A percentile compares a stretch with the other conserved stretches of the same genome.
These are phyloP conservation scores for Penicillium griseofulvum DNA, from an alignment of 2,329 filamentous ascomycete species.

Conservation along the genomic window DNA sequence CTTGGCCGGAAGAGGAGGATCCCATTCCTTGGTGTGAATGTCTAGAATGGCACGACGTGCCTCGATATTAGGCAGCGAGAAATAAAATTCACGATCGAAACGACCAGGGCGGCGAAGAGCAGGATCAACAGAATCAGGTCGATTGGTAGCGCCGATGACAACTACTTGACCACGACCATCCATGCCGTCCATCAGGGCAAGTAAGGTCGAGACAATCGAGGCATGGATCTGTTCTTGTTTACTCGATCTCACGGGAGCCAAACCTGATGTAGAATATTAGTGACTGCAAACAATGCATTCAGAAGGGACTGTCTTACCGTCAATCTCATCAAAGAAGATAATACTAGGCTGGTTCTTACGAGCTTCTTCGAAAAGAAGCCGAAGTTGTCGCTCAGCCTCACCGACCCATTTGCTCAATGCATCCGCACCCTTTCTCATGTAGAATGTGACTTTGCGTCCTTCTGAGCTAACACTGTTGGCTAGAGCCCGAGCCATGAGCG, in stretches of 20 bases:
- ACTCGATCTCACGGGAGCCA: slow-evolving; percentile 92
- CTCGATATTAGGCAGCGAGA: slow-evolving; percentile 79
- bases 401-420: slow-evolving; percentile 98
- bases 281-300: neutral
- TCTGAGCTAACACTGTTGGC: slow-evolving; percentile 87
- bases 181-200: slow-evolving; percentile 97
- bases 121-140: slow-evolving; percentile 93
- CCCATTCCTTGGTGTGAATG: slow-evolving; percentile 95
- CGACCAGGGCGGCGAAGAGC: slow-evolving; percentile 90
- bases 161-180: slow-evolving; percentile 97
- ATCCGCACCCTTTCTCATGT: slow-evolving; percentile 98
- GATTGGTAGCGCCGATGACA: slow-evolving; percentile 97
- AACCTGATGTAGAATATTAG: slow-evolving; percentile 37
- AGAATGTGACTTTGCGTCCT: slow-evolving; percentile 94
- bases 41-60: slow-evolving; percentile 84
- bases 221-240: slow-evolving; percentile 99
- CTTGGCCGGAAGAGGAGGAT: slow-evolving; percentile 65
- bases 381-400: slow-evolving; percentile 92
- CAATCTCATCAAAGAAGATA: slow-evolving; percentile 99
- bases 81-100: slow-evolving; percentile 98
- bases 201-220: slow-evolving; percentile 91
- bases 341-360: slow-evolving; percentile 95
- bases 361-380: slow-evolving; percentile 91
- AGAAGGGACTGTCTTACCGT: slow-evolving; percentile 55
- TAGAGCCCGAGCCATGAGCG: slow-evolving; percentile 86